Percentiles rank a stretch among this genome's conserved stretches.
Conservation (phyloP, 2,329 filamentous ascomycete genomes). For the Pseudogymnoascus sp. region DNA sequence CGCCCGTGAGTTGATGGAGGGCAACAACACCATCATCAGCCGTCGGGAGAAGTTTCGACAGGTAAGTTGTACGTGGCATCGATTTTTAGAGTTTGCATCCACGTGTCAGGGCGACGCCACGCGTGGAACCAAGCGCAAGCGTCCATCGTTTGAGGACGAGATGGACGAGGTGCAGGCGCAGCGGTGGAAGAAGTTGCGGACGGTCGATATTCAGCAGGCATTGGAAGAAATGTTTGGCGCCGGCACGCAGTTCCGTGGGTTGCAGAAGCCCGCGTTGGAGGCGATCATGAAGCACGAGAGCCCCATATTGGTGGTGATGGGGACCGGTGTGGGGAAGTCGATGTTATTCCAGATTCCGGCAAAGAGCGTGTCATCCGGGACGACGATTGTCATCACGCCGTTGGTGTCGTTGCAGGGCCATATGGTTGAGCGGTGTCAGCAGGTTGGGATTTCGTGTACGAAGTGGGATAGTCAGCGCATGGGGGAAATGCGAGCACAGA, state of each 20-base stretch:
- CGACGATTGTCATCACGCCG: not conserved
- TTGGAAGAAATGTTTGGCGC: not conserved
- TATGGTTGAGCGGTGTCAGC: not conserved
- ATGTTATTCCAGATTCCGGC: not conserved
- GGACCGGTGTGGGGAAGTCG: not conserved
- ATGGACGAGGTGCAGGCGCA: not conserved
- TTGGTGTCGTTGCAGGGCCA: not conserved
- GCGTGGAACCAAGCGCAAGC: no score
- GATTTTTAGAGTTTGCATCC: no score
- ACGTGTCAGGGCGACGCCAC: no score
- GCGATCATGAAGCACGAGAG: not conserved
- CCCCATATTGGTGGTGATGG: not conserved
- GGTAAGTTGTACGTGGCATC: no score
- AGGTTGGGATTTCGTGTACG: not conserved
- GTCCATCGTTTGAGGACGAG: no score
- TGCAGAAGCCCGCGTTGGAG: not conserved
- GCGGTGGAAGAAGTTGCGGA: not conserved
- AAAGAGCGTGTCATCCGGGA: not conserved
- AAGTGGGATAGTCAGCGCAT: not conserved
- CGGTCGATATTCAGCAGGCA: not conserved
- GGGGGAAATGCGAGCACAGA: not conserved
- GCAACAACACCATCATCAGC: no score
- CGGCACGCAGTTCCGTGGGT: not conserved
- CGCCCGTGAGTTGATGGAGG: no score
- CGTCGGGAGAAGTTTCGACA: no score